Base-by-base conservation (phyloP, 2,329 filamentous ascomycete genomes). In the Talaromyces piceae region DNA sequence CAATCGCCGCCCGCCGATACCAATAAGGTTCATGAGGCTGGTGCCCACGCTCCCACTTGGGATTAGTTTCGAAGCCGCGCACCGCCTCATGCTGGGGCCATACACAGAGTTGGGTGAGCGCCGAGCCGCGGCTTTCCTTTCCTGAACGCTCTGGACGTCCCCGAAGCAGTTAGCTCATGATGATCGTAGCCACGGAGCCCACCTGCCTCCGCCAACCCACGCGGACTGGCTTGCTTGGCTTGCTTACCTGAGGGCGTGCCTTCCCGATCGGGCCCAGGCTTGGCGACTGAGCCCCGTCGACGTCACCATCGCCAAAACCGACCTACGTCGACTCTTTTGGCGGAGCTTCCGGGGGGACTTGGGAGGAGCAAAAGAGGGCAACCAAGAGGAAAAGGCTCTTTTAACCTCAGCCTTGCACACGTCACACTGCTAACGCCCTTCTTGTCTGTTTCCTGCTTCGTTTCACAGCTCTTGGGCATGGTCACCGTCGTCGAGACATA, bases 291-390 rank as follows among this genome's bases (percentile, higher is more conserved):
- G 26, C 47, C 37, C 58, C 56, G 56, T 63, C 63, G 60, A 66
- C 63, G 63, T 66, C 64, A 67, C 60, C 52, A 54, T 55, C 52
- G 54, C 52, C 49, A 50, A 33, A 44, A 20, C 33, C 33, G 33
- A 37, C 33, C 12, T n/a, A n/a, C n/a, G n/a, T 31, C 11, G 16
- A 37, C 16, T 16, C 13, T 12, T 11, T 12, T 20, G 12, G 28
- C 45, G 27, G 46, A 52, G 45, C 50, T 47, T 25, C 27, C 45
- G 39, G 43, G 13, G 18, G 7, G 7, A 13, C 28, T n/a, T n/a
- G n/a, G n/a, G n/a, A n/a, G n/a, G n/a, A n/a, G n/a, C n/a, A n/a
- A n/a, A n/a, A n/a, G n/a, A n/a, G n/a, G n/a, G n/a, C n/a, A n/a
- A n/a, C n/a, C n/a, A n/a, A n/a, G n/a, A n/a, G n/a, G n/a, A n/a